Percentiles rank a stretch among this genome's conserved stretches.
phyloP scores from a whole-genome alignment of 352 stramenopile genomes.

The Thraustochytrium sp. region DNA sequence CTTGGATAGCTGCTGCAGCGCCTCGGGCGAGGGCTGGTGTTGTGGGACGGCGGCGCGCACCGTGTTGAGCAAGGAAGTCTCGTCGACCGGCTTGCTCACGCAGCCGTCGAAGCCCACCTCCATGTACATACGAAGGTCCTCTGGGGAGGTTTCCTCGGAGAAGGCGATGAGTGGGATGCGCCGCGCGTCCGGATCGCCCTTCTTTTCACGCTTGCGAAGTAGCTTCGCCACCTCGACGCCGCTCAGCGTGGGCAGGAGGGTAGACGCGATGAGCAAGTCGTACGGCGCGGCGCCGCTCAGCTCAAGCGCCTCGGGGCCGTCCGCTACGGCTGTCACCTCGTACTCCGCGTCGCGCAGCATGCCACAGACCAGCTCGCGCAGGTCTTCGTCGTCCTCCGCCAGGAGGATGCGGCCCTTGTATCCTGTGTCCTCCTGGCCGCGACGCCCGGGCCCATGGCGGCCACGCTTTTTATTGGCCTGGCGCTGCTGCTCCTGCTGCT shows the following conservation, averaged over 20 bases:
- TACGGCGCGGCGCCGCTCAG: constrained; percentile 59
- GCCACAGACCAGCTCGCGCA: constrained; percentile 47
- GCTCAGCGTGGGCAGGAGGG: constrained; percentile 44
- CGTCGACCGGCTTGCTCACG: constrained; percentile 68
- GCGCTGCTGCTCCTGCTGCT: no score
- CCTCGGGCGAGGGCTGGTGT: no score
- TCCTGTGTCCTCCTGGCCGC: neutral
- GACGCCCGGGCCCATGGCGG: neutral
- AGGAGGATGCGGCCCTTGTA: constrained; percentile 47
- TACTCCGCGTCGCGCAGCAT: constrained; percentile 56
- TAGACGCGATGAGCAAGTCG: constrained; percentile 67
- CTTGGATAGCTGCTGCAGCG: no score
- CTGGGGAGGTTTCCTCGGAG: constrained; percentile 57
- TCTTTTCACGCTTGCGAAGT: constrained; percentile 39
- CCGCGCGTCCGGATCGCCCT: neutral
- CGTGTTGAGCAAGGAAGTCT: constrained; percentile 63
- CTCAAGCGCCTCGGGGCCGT: constrained; percentile 57
- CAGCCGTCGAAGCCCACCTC: constrained; percentile 81
- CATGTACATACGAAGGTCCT: constrained; percentile 76
- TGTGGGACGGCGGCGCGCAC: constrained; percentile 67
- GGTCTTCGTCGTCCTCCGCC: constrained; percentile 46
- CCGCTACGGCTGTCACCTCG: constrained; percentile 61
- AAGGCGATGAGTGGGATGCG: constrained; percentile 66
- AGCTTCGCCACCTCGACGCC: constrained; percentile 42
- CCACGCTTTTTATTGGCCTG: no score